Evolutionary conservation across 257 asterid genomes (phyloP).

Genomic region (Schizonepeta tenuifolia): DNA sequence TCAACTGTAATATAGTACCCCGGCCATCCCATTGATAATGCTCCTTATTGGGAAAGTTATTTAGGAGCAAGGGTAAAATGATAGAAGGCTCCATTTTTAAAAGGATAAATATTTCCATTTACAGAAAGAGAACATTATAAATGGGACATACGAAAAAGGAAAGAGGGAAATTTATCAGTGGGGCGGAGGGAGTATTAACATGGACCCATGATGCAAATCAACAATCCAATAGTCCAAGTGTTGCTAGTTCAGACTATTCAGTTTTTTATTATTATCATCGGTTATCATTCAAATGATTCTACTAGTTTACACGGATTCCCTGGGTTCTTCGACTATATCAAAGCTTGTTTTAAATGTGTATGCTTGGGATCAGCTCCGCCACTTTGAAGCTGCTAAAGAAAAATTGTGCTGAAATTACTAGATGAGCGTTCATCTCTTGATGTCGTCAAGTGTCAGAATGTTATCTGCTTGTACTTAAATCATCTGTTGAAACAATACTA

Average conservation of each 20-base stretch:
- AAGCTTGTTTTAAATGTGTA: too few relatives aligned
- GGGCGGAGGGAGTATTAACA: too few relatives aligned
- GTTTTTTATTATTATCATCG: not conserved
- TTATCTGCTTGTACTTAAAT: not conserved
- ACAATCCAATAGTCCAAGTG: not conserved
- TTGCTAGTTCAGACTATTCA: not conserved
- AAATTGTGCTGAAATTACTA: not conserved
- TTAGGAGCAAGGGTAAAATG: too few relatives aligned
- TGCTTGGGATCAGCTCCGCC: not conserved
- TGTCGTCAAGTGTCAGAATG: not conserved
- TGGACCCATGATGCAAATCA: not conserved
- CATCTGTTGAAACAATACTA: too few relatives aligned
- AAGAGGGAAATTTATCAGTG: too few relatives aligned
- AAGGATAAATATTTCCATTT: too few relatives aligned
- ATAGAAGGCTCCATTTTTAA: too few relatives aligned
- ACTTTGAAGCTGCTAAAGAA: not conserved
- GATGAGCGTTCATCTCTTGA: not conserved
- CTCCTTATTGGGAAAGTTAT: too few relatives aligned
- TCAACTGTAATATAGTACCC: too few relatives aligned
- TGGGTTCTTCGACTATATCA: not conserved
- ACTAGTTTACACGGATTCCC: not conserved
- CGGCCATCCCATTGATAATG: too few relatives aligned
- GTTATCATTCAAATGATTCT: not conserved
- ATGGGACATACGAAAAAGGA: too few relatives aligned
- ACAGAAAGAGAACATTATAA: too few relatives aligned